Conservation (phyloP, 2,329 filamentous ascomycete genomes). For the Diaporthe eres region DNA sequence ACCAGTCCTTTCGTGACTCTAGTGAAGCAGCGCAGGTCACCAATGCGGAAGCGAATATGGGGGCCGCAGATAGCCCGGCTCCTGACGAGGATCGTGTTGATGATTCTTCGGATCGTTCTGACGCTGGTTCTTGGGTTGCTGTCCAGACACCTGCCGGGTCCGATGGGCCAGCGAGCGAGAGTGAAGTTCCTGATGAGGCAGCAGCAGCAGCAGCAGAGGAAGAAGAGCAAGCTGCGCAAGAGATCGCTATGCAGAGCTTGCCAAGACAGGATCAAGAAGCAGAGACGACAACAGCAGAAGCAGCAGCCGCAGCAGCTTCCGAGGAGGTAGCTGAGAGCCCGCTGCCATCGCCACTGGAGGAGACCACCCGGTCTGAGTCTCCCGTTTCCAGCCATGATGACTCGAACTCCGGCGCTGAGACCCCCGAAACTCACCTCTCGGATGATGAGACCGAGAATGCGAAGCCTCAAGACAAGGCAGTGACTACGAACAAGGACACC, state of each 20-base stretch:
- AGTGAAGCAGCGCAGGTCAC: not conserved
- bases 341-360: conserved; percentile 9
- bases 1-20: conserved; percentile 19
- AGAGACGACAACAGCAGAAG: not conserved
- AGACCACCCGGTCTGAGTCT: conserved; percentile 8
- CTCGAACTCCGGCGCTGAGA: conserved; percentile 13
- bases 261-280: not conserved
- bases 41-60: not conserved
- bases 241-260: not conserved
- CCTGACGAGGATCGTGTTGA: conserved; percentile 5
- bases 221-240: conserved; percentile 1
- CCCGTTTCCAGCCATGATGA: conserved; percentile 4
- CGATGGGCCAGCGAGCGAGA: conserved; percentile 6
- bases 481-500: conserved; percentile 3
- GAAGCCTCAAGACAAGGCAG: not conserved
- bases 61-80: conserved; percentile 2
- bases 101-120: conserved; percentile 29
- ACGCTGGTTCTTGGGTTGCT: conserved; percentile 32
- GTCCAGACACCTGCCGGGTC: conserved; percentile 27
- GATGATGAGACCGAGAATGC: conserved; percentile 11
- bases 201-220: conserved; percentile 18
- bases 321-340: conserved; percentile 11
- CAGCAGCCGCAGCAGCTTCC: not conserved
- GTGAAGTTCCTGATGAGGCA: conserved; percentile 18
- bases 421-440: conserved; percentile 15